These are phyloP conservation scores for Acrodontium crateriforme DNA, from an alignment of 2,329 filamentous ascomycete species.

Conservation along the genomic window DNA sequence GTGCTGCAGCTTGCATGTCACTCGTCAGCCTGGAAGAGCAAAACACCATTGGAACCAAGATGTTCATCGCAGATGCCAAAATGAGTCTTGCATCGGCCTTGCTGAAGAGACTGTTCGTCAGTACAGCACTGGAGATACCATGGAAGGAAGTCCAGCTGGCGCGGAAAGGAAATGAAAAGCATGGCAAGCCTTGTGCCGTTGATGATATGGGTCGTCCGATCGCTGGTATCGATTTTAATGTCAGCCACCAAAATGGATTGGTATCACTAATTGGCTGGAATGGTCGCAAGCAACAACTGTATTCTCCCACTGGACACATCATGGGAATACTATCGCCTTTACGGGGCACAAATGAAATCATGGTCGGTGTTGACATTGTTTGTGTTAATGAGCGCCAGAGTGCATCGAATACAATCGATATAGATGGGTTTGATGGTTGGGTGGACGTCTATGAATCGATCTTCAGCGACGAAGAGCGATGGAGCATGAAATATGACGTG, in stretches of 20 bases:
- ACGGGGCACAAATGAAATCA: slow-evolving; percentile 19
- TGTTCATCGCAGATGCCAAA: slow-evolving; percentile 47
- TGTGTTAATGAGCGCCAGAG: slow-evolving; percentile 55
- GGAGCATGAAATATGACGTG: slow-evolving; percentile 44
- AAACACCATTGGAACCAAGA: slow-evolving; percentile 41
- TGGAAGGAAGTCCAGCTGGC: slow-evolving; percentile 47
- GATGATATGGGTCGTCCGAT: slow-evolving; percentile 24
- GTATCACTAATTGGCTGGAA: slow-evolving; percentile 50
- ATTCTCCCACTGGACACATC: slow-evolving; percentile 14
- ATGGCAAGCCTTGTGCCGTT: slow-evolving; percentile 39
- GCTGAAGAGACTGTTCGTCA: slow-evolving; percentile 57
- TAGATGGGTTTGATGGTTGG: slow-evolving; percentile 50
- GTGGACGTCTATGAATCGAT: slow-evolving; percentile 61
- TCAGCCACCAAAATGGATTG: slow-evolving; percentile 64
- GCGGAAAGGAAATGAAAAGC: slow-evolving; percentile 37
- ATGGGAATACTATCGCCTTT: slow-evolving; percentile 15
- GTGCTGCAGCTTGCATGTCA: slow-evolving; percentile 28
- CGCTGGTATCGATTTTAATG: slow-evolving; percentile 52
- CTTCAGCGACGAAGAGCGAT: slow-evolving; percentile 48
- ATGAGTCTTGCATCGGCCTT: slow-evolving; percentile 60
- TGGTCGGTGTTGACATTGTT: slow-evolving; percentile 64
- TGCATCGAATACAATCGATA: slow-evolving; percentile 44
- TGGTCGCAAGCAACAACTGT: slow-evolving; percentile 14
- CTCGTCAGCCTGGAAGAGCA: slow-evolving; percentile 40
- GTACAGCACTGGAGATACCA: slow-evolving; percentile 41